These are phyloP conservation scores for Pyrenopolyporus hunteri DNA, from an alignment of 495 filamentous ascomycete genomes.

Conservation along the genomic window DNA sequence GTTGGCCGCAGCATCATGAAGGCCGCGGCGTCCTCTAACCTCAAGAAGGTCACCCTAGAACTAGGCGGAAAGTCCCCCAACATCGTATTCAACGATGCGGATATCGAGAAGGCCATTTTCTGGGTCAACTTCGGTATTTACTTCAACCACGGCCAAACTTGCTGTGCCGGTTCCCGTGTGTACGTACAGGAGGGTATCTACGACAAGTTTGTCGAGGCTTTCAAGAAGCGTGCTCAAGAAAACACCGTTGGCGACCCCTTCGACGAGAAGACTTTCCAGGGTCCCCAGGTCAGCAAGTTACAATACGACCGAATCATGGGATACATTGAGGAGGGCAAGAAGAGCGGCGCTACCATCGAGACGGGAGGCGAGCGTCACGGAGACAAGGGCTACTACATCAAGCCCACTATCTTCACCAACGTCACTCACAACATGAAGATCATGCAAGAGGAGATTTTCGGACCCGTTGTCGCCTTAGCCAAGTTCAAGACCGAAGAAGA, in stretches of 20 bases:
- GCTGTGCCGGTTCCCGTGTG: conserved; percentile 94
- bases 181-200: conserved; percentile 97
- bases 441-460: conserved; percentile 98
- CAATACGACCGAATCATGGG: conserved; percentile 98
- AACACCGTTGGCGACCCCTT: conserved; percentile 97
- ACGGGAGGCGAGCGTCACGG: conserved; percentile 88
- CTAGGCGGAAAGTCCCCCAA: conserved; percentile 98
- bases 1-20: conserved; percentile 95
- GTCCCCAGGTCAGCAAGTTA: conserved; percentile 91
- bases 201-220: conserved; percentile 87
- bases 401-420: conserved; percentile 95
- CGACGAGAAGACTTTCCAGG: conserved; percentile 87
- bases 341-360: conserved; percentile 83
- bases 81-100: conserved; percentile 94
- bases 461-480: conserved; percentile 88
- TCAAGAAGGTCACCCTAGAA: conserved; percentile 99
- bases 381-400: conserved; percentile 92
- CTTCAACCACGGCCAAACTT: conserved; percentile 99
- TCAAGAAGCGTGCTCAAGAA: conserved; percentile 81
- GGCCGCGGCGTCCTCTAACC: conserved; percentile 89
- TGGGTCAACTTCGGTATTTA: conserved; percentile 99
- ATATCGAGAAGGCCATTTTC: conserved; percentile 93
- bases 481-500: conserved; percentile 94
- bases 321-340: conserved; percentile 92
- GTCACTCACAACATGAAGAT: conserved; percentile 95